Conservation (phyloP, 768 basidiomycete genomes). For the Cystofilobasidium bisporidii region DNA sequence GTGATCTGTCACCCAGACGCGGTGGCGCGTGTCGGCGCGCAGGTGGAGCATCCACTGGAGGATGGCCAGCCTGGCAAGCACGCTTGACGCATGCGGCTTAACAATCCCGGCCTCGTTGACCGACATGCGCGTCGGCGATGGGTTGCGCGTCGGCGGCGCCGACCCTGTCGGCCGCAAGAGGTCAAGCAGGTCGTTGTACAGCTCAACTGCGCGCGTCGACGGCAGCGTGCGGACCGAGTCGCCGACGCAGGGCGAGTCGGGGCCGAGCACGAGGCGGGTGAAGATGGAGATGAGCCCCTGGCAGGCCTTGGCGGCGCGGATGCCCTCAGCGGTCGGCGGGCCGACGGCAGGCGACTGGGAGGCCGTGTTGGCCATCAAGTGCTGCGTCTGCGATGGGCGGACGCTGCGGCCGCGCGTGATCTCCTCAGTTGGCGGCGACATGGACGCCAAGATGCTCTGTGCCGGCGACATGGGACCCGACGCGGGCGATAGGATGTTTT, state of each 20-base stretch:
- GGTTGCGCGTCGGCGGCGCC: constrained; percentile 22
- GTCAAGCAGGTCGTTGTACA: constrained; percentile 43
- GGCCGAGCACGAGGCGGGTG: constrained; percentile 40
- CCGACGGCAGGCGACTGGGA: constrained; percentile 6
- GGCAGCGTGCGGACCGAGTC: constrained; percentile 37
- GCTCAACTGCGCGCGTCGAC: constrained; percentile 38
- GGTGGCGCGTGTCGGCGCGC: constrained; percentile 80
- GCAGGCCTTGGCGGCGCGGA: constrained; percentile 29
- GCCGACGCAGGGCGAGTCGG: constrained; percentile 35
- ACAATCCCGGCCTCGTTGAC: neutral
- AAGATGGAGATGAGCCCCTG: constrained; percentile 42
- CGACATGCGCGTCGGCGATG: constrained; percentile 7
- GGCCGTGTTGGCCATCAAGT: constrained; percentile 9
- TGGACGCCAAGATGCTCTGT: neutral
- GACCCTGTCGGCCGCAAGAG: constrained; percentile 38
- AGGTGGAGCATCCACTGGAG: constrained; percentile 82
- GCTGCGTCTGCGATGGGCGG: neutral
- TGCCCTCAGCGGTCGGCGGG: constrained; percentile 12
- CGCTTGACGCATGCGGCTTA: constrained; percentile 34
- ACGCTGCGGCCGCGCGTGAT: neutral
- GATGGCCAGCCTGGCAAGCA: constrained; percentile 57
- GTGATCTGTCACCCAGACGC: constrained; percentile 59
- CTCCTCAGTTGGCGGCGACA: constrained; percentile 14
- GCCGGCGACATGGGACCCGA: constrained; percentile 6
- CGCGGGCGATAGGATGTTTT: neutral